These are phyloP conservation scores for Penicillium sclerotiorum DNA, from an alignment of 2,329 filamentous ascomycete species.

Conservation along the genomic window DNA sequence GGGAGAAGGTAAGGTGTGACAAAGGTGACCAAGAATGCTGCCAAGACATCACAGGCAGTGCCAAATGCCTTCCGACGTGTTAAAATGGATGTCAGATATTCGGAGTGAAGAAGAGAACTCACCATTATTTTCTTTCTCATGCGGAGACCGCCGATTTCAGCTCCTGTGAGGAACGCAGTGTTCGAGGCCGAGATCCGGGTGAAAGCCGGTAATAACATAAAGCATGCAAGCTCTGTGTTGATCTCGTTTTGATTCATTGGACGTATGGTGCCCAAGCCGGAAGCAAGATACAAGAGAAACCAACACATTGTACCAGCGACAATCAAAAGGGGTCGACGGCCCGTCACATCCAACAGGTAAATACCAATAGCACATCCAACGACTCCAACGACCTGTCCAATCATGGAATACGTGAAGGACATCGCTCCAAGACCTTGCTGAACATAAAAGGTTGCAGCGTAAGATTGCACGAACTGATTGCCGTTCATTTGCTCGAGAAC, in stretches of 20 bases:
- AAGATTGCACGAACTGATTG: constrained; percentile 1
- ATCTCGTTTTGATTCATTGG: background rate
- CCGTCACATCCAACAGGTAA: constrained; percentile 1
- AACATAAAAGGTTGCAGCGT: background rate
- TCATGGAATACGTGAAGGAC: constrained; percentile 4
- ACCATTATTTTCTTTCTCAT: background rate
- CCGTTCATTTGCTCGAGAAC: background rate
- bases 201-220: constrained; percentile 5
- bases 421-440: constrained; percentile 3
- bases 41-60: background rate
- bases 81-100: background rate
- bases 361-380: constrained; percentile 4
- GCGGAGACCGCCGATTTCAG: background rate
- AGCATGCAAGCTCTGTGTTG: constrained; percentile 1
- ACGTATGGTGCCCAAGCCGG: background rate
- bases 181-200: constrained; percentile 5
- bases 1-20: background rate
- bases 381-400: constrained; percentile 5
- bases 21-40: background rate
- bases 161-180: background rate
- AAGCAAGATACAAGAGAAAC: background rate
- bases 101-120: background rate
- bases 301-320: background rate
- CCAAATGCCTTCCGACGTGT: background rate
- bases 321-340: constrained; percentile 1